Base-by-base conservation (phyloP, 352 stramenopile genomes). In the Globisporangium ultimum region DNA sequence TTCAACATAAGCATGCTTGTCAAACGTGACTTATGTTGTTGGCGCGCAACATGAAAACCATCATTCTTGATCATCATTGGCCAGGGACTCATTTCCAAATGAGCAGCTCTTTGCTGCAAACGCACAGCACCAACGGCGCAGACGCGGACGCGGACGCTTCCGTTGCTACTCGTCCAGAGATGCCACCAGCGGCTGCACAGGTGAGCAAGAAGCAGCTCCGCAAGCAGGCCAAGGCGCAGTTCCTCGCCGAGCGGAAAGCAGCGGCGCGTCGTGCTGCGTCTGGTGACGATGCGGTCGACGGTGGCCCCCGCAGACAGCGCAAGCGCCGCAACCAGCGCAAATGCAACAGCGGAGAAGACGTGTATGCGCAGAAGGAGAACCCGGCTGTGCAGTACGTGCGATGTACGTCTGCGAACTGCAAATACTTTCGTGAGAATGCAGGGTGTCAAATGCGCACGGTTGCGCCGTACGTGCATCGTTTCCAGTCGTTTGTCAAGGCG, bases 401-500 rank as follows among this genome's bases (percentile, higher is more conserved):
- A 38, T 77, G 63, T 52, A 57, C 63, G 22, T 76, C 74, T 45
- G 43, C 51, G 18, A 68, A 53, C 56, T 82, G 72, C 56, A 53
- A 41, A 8, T 2, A 32, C 24, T 10, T 34, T 14, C 20, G 24
- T 40, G 22, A 55, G 59, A n/a, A 62, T 28, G 42, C 52, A 22
- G 60, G 51, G 18, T 72, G 53, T 47, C 24, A 55, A 18, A 75
- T 78, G n/a, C 79, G 79, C 28, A 64, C 58, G 42, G 72, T 95
- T 52, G 72, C 66, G n/a, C 89, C 95, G 1, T 98, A 98, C 66
- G 68, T 92, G 21, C 97, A 96, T 66, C 82, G 84, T 45, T 98
- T 97, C 80, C 60, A 78, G 47, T 93, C 89, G 18, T 93, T 89
- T 65, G 87, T 80, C 53, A 98, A 98, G 70, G 68, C 78, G 50